Base-by-base conservation (phyloP, 2,329 filamentous ascomycete genomes). In the Sphaerostilbella broomeana region DNA sequence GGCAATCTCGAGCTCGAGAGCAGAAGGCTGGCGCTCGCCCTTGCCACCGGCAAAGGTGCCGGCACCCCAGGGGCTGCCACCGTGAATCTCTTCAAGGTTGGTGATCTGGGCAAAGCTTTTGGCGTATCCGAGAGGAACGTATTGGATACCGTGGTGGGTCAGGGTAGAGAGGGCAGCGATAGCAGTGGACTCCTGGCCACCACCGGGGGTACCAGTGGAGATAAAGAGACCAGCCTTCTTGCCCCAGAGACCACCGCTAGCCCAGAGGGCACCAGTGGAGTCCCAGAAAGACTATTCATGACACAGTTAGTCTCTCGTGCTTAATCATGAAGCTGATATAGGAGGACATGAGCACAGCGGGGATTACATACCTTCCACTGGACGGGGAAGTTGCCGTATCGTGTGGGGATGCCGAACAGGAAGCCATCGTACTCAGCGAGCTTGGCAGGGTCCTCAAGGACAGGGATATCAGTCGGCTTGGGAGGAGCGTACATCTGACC, bases 301-400 rank as follows among this genome's bases (percentile, higher is more conserved):
- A n/a, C n/a, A n/a, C n/a, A n/a, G n/a, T n/a, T n/a, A n/a, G n/a
- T n/a, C n/a, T n/a, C n/a, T n/a, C n/a, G n/a, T n/a, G n/a, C n/a
- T n/a, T n/a, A n/a, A n/a, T n/a, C n/a, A n/a, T n/a, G n/a, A n/a
- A n/a, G n/a, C n/a, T n/a, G 25, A 27, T 16, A 16, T 21, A 11
- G 34, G 2, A 18, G 26, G 16, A 19, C 10, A 17, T 29, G 4
- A n/a, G 7, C n/a, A n/a, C n/a, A n/a, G n/a, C n/a, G n/a, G n/a
- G n/a, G n/a, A n/a, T n/a, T 10, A 31, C 53, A 37, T 49, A 64
- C 65, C 74, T 92, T 95, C 85, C 85, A 95, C 70, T 98, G 92
- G 13, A 83, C 86, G 34, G 90, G 89, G 75, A 95, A 95, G 79
- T 94, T 97, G 55, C 92, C 92, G 70, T 86, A 98, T 51, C 92